These are phyloP conservation scores for Rutidosis leptorrhynchoides DNA, from an alignment of 129 eudicot species.

Conservation along the genomic window DNA sequence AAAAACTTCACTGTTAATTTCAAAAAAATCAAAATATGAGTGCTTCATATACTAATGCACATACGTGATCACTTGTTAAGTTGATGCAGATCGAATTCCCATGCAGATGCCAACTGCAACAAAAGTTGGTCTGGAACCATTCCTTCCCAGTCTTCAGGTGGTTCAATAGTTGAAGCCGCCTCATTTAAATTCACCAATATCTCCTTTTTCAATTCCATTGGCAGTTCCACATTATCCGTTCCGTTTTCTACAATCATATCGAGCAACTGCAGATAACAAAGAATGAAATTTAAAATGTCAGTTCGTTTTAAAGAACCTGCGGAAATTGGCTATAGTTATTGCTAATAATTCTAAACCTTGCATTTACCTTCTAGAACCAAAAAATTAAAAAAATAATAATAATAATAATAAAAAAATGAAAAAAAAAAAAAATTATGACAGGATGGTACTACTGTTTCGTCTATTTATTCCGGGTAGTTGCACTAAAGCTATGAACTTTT, in stretches of 20 bases:
- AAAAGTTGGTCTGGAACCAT: constrained; percentile 81
- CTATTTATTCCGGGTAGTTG: background rate
- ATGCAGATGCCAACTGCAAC: constrained; percentile 82
- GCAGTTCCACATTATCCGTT: constrained; percentile 56
- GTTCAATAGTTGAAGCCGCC: constrained; percentile 62
- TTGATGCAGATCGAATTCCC: constrained; percentile 82
- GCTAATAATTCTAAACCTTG: no score
- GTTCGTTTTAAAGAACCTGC: background rate
- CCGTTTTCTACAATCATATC: constrained; percentile 77
- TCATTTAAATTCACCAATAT: constrained; percentile 70
- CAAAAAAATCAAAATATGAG: constrained; percentile 4
- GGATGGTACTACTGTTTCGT: background rate
- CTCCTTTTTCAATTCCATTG: constrained; percentile 71
- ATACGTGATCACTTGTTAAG: constrained; percentile 50
- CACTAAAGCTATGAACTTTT: background rate
- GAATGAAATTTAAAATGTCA: background rate
- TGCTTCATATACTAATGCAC: constrained; percentile 5
- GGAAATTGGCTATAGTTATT: no score
- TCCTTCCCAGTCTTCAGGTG: constrained; percentile 97
- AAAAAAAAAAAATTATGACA: background rate
- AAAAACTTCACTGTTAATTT: constrained; percentile 10
- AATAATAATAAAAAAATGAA: no score
- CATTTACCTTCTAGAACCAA: no score
- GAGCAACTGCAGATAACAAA: constrained; percentile 45
- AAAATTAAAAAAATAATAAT: no score